phyloP scores from a whole-genome alignment of 2,329 filamentous ascomycete genomes.

The Pseudofabraea citricarpa region DNA sequence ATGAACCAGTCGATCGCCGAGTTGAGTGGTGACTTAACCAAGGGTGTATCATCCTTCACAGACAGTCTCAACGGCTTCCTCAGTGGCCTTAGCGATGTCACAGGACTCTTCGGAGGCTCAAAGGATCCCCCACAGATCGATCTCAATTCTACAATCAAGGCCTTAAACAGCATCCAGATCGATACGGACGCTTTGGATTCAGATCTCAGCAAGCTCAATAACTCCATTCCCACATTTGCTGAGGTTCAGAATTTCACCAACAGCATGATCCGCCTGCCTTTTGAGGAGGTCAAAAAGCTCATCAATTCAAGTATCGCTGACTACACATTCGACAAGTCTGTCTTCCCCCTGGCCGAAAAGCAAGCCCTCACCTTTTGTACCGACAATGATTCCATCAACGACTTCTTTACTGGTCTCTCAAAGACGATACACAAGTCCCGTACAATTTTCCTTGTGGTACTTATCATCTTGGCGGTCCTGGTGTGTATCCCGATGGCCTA shows the following conservation, averaged over 20 bases:
- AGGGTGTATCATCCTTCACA: slow-evolving; percentile 50
- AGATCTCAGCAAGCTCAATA: slow-evolving; percentile 68
- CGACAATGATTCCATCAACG: slow-evolving; percentile 72
- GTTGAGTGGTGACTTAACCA: slow-evolving; percentile 40
- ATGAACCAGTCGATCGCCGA: slow-evolving; percentile 49
- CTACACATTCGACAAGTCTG: slow-evolving; percentile 72
- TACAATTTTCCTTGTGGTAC: slow-evolving; percentile 70
- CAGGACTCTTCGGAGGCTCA: slow-evolving; percentile 38
- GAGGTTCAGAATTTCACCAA: slow-evolving; percentile 80
- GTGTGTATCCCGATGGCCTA: slow-evolving; percentile 76
- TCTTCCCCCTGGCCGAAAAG: slow-evolving; percentile 82
- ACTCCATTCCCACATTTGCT: slow-evolving; percentile 75
- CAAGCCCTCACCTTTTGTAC: slow-evolving; percentile 83
- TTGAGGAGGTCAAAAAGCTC: slow-evolving; percentile 69
- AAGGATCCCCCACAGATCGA: slow-evolving; percentile 51
- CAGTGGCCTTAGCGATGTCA: slow-evolving; percentile 46
- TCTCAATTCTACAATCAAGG: slow-evolving; percentile 57
- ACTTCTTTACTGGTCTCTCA: slow-evolving; percentile 75
- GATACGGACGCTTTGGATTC: slow-evolving; percentile 61
- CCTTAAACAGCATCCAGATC: slow-evolving; percentile 67
- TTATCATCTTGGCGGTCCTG: slow-evolving; percentile 66
- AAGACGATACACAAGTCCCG: slow-evolving; percentile 62
- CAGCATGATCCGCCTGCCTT: slow-evolving; percentile 69
- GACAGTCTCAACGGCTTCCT: slow-evolving; percentile 51
- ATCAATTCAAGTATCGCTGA: slow-evolving; percentile 66